These are phyloP conservation scores for Malus hybrid DNA, from an alignment of 331 rosid genomes.

Conservation along the genomic window DNA sequence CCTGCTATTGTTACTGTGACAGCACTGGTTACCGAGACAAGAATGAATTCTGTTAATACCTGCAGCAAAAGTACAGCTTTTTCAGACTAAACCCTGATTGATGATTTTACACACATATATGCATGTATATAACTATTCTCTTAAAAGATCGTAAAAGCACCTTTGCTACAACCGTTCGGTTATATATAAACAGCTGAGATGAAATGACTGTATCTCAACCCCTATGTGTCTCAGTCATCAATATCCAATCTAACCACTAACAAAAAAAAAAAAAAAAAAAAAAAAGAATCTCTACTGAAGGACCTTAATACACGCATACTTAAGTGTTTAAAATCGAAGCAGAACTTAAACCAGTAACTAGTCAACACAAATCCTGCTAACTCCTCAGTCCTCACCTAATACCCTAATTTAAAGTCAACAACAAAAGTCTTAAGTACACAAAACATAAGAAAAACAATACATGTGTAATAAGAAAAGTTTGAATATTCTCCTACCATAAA, in stretches of 20 bases:
- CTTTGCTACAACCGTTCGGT: background rate
- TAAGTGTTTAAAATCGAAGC: background rate
- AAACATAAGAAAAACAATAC: background rate
- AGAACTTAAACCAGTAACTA: background rate
- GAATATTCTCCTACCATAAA: slow-evolving; percentile 56
- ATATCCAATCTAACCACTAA: background rate
- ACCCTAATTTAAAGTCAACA: background rate
- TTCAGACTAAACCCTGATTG: background rate
- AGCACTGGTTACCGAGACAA: slow-evolving; percentile 91
- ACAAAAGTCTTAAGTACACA: background rate
- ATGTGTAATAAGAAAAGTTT: background rate
- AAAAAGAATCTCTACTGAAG: background rate
- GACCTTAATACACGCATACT: background rate
- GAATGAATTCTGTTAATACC: slow-evolving; percentile 87
- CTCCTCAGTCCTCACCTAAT: background rate
- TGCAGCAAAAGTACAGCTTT: slow-evolving; percentile 31
- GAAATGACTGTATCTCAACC: background rate
- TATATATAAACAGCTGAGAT: background rate
- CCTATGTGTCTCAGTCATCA: background rate
- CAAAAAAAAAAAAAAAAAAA: background rate
- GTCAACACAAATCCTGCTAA: background rate
- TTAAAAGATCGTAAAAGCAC: background rate
- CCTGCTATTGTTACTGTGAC: slow-evolving; percentile 94
- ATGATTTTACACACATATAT: background rate
- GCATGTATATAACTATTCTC: background rate